These are phyloP conservation scores for Suillus alpinus DNA, from an alignment of 768 basidiomycete species.

Conservation along the genomic window DNA sequence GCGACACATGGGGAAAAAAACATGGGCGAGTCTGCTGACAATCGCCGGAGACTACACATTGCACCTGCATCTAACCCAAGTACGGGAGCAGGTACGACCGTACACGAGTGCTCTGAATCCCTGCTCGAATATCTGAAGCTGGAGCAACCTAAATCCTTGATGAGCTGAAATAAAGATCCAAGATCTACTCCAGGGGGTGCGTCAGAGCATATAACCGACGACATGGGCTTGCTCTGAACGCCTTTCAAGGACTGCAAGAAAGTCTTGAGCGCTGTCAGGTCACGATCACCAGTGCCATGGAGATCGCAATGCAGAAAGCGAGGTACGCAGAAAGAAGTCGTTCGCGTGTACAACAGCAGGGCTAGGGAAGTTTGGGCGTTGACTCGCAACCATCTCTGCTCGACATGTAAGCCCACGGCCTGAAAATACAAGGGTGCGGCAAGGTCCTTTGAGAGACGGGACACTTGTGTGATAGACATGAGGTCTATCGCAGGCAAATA, in stretches of 20 bases:
- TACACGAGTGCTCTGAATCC: not conserved
- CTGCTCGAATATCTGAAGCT: not conserved
- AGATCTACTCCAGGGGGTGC: not conserved
- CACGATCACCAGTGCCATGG: not conserved
- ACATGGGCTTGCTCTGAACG: not conserved
- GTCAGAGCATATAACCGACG: not conserved
- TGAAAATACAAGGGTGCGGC: not conserved
- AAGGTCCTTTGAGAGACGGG: not conserved
- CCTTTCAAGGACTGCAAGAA: not conserved
- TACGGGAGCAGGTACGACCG: not conserved
- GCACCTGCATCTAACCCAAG: not conserved
- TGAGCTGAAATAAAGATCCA: not conserved
- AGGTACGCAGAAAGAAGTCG: not conserved
- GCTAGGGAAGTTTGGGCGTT: not conserved
- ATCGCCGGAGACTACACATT: not conserved
- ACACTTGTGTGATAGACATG: not conserved
- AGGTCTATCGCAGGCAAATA: not conserved
- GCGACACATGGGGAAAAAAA: not conserved
- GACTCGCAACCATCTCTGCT: not conserved
- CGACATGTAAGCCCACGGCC: not conserved
- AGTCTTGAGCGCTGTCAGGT: not conserved
- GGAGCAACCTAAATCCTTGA: not conserved
- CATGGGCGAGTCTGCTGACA: not conserved
- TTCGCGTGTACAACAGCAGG: not conserved
- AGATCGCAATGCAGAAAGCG: not conserved